Base-by-base conservation (phyloP, 2,329 filamentous ascomycete genomes). In the Thermothelomyces thermophilus region DNA sequence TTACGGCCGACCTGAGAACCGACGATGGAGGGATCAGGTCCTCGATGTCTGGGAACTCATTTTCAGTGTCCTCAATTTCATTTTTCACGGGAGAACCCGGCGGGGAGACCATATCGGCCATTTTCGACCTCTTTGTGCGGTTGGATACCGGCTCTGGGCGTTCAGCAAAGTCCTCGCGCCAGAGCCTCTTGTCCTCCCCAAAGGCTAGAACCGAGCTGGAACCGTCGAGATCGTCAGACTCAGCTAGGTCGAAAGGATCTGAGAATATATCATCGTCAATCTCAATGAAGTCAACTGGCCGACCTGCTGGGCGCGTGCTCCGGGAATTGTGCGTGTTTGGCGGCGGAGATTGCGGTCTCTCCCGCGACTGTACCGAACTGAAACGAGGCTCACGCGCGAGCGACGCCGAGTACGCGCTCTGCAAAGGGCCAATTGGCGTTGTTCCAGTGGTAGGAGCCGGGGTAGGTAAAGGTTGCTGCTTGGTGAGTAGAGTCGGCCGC, bases 21-120 rank as follows among this genome's bases (percentile, higher is more conserved):
- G 53, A 51, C 3, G 50, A 55, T 14, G 48, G 37, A 3, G 48
- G 41, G 17, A 60, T 44, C 1, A 60, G 42, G 14, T 78, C 68
- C 54, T 75, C 71, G 7, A 82, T 73, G 54, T 82, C 77, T 0
- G 75, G 76, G 40, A 78, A 81, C 16, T 75, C 70, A 30, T 73
- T 71, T 13, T 72, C 62, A 3, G 68, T 64, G 14, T 61, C 64
- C 13, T 63, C 61, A 28, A 14, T 9, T 19, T n/a, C n/a, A n/a
- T n/a, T n/a, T n/a, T n/a, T n/a, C n/a, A n/a, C n/a, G n/a, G n/a
- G n/a, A n/a, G n/a, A n/a, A n/a, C n/a, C n/a, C 8, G 60, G 55
- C 5, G 54, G 55, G 51, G 64, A 68, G 52, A 59, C 69, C 20
- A 75, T 72, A 9, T 77, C 72, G 20, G 64, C 65, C 53, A 74